Percentiles rank a stretch among this genome's conserved stretches.
Conservation (phyloP, 352 stramenopile genomes). For the Phytophthora tentaculata region DNA sequence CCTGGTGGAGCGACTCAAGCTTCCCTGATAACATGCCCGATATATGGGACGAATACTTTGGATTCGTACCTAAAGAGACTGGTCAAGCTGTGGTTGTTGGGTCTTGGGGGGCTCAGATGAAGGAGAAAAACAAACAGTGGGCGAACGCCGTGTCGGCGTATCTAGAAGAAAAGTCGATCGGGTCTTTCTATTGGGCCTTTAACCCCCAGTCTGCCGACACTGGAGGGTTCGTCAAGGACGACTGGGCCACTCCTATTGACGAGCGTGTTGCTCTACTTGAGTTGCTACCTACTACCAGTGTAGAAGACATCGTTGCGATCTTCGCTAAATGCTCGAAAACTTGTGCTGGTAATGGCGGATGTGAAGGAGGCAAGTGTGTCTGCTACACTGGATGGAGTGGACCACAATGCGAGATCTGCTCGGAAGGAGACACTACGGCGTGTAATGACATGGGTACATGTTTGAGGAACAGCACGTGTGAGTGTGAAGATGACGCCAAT, state of each 20-base stretch:
- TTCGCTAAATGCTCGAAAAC: slow-evolving; percentile 44
- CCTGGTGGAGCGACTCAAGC: slow-evolving; percentile 61
- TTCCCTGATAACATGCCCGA: slow-evolving; percentile 75
- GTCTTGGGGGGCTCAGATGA: slow-evolving; percentile 72
- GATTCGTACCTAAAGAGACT: slow-evolving; percentile 62
- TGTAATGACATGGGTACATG: slow-evolving; percentile 64
- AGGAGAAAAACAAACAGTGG: slow-evolving; percentile 66
- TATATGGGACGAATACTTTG: slow-evolving; percentile 75
- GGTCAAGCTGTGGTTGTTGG: slow-evolving; percentile 68
- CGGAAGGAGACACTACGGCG: slow-evolving; percentile 48
- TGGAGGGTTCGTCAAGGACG: slow-evolving; percentile 69
- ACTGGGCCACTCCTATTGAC: slow-evolving; percentile 70
- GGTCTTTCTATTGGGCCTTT: slow-evolving; percentile 81
- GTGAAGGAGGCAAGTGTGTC: slow-evolving; percentile 51
- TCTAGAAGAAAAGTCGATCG: slow-evolving; percentile 57
- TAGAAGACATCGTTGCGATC: slow-evolving; percentile 48
- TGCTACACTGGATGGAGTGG: slow-evolving; percentile 71
- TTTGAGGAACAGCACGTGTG: slow-evolving; percentile 64
- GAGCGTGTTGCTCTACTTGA: slow-evolving; percentile 61
- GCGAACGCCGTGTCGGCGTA: slow-evolving; percentile 57
- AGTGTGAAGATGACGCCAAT: slow-evolving; percentile 50
- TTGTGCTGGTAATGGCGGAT: slow-evolving; percentile 58
- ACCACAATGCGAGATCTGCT: slow-evolving; percentile 71
- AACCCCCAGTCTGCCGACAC: slow-evolving; percentile 79
- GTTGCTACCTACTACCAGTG: slow-evolving; percentile 43